Conservation (phyloP, 345 rosid genomes). For the Lepidium africanum region DNA sequence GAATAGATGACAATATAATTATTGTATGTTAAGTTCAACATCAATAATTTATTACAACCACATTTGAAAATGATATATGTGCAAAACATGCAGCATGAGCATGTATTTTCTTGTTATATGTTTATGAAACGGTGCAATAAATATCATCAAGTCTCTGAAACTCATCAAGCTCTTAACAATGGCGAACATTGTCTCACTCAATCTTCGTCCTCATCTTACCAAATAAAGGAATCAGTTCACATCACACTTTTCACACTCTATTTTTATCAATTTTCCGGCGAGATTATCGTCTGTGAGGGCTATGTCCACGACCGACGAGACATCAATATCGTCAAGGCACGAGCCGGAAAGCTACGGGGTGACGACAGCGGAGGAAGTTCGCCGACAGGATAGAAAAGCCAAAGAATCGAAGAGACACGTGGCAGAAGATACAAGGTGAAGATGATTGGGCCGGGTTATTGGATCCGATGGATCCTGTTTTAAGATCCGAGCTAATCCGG, state of each 20-base stretch:
- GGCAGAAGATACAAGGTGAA: slow-evolving; percentile 62
- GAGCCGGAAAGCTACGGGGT: neutral
- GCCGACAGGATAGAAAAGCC: neutral
- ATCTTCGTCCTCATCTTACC: slow-evolving; percentile 17
- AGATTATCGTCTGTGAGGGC: slow-evolving; percentile 10
- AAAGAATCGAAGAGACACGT: slow-evolving; percentile 26
- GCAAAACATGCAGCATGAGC: neutral
- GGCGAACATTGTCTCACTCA: slow-evolving; percentile 33
- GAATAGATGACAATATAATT: neutral
- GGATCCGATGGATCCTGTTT: slow-evolving; percentile 55
- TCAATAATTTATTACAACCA: neutral
- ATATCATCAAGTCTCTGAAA: neutral
- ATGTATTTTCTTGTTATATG: neutral
- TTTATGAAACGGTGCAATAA: neutral
- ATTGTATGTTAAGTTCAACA: neutral
- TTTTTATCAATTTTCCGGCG: neutral
- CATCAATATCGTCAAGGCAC: slow-evolving; percentile 19
- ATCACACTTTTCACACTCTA: neutral
- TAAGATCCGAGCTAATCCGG: slow-evolving; percentile 59
- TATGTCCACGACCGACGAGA: slow-evolving; percentile 19
- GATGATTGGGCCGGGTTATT: slow-evolving; percentile 60
- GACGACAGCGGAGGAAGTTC: slow-evolving; percentile 11
- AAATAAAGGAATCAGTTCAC: neutral
- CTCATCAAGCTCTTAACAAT: slow-evolving; percentile 25
- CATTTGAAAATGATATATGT: neutral